Base-by-base conservation (phyloP, 1,284 basidiomycete species). In the Coniophora puteana region DNA sequence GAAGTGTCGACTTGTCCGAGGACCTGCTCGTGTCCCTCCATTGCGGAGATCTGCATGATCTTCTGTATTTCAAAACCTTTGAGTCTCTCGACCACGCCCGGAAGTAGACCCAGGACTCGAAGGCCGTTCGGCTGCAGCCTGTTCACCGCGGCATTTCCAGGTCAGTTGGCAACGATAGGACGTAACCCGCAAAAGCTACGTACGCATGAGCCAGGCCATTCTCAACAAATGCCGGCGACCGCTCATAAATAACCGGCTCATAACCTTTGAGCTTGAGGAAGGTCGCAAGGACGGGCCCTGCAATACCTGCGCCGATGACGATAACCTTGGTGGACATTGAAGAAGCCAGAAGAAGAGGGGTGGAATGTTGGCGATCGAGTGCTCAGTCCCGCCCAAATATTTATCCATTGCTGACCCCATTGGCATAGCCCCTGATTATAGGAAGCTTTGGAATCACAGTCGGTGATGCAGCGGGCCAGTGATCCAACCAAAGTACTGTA, bases 221-320 rank as follows among this genome's bases (percentile, higher is more conserved):
- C 11, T 62, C 58, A 5, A 53, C 46, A 7, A 57, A 44, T 5
- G 42, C 45, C 10, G 57, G 45, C n/a, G 55, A 51, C 39, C 67
- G 59, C 46, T 74, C 71, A 47, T 71, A 74, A 5, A 72, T 48
- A 40, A 68, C 52, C 1, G 68, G 67, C 1, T 62, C 51, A 47
- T 69, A 72, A 3, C 71, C 70, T 41, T 65, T 65, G 18, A 49
- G 47, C 45, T 70, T 68, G 33, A 74, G 61, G 33, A 70, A 57
- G 22, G 67, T 58, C 3, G 67, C 71, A n/a, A 73, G 63, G 2
- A 70, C 59, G 13, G 71, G 68, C 11, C 71, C 72, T 7, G 66
- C 69, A 28, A 73, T 66, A 6, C 70, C 71, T n/a, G 56, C 61
- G 12, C 69, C 70, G 13, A 64, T 57, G 45, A 71, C 60, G 44